phyloP scores from a whole-genome alignment of 352 stramenopile species.

The Sclerospora graminicola region DNA sequence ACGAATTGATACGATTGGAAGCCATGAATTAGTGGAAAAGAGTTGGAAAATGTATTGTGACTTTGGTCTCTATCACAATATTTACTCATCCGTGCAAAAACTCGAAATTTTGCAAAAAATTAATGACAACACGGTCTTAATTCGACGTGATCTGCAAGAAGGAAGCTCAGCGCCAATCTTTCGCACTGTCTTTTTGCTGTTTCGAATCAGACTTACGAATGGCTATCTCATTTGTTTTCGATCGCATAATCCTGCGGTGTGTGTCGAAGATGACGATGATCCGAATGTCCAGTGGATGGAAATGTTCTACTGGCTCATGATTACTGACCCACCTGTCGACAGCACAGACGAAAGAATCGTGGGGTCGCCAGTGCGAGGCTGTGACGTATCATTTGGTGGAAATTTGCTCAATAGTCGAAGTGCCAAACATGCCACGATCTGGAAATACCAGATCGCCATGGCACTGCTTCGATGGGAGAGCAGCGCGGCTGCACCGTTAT shows the following conservation, averaged over 20 bases:
- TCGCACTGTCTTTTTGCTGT: slow-evolving; percentile 66
- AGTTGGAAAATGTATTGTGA: slow-evolving; percentile 80
- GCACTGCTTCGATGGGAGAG: slow-evolving; percentile 67
- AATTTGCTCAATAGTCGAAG: slow-evolving; percentile 57
- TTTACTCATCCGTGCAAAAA: slow-evolving; percentile 70
- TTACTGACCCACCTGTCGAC: slow-evolving; percentile 30
- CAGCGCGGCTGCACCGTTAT: slow-evolving; percentile 63
- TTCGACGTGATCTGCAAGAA: slow-evolving; percentile 65
- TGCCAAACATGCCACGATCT: slow-evolving; percentile 47
- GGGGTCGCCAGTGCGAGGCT: slow-evolving; percentile 20
- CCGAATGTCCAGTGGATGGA: slow-evolving; percentile 69
- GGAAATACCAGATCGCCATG: slow-evolving; percentile 81
- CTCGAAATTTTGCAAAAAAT: slow-evolving; percentile 69
- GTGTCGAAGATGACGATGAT: slow-evolving; percentile 42
- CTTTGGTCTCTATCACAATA: slow-evolving; percentile 61
- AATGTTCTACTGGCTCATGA: slow-evolving; percentile 72
- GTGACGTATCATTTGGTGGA: slow-evolving; percentile 61
- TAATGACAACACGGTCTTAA: slow-evolving; percentile 70
- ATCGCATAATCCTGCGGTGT: slow-evolving; percentile 53
- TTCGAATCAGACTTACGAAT: slow-evolving; percentile 42
- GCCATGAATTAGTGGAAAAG: slow-evolving; percentile 57
- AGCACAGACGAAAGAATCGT: slow-evolving; percentile 3
- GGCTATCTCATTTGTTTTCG: slow-evolving; percentile 66
- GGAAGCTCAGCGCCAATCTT: slow-evolving; percentile 48
- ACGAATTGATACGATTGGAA: slow-evolving; percentile 44